Evolutionary conservation across 2,329 filamentous ascomycete species (phyloP).

Genomic region (Teratosphaeria pseudoeucalypti): DNA sequence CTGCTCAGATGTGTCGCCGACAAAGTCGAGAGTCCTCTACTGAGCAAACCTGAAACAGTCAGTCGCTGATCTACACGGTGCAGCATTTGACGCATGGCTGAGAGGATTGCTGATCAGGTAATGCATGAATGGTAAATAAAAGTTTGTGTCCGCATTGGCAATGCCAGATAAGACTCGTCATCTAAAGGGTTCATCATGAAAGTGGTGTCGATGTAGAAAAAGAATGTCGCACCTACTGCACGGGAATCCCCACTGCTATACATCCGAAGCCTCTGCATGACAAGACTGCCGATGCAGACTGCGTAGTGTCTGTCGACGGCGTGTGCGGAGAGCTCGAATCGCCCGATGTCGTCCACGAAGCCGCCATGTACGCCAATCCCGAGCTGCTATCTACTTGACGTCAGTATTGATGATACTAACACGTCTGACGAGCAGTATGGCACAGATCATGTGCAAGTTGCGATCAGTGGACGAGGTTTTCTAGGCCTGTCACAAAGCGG

Average conservation of each 20-base stretch:
- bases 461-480: conserved; percentile 36
- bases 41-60: background rate
- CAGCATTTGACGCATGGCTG: background rate
- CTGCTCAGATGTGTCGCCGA: background rate
- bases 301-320: background rate
- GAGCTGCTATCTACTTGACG: background rate
- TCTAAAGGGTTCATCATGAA: conserved; percentile 27
- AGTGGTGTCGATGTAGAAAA: conserved; percentile 3
- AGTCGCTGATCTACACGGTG: background rate
- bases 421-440: background rate
- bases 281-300: too few relatives aligned
- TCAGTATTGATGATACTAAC: background rate
- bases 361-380: background rate
- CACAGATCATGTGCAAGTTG: background rate
- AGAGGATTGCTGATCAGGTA: conserved; percentile 9
- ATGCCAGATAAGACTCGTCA: conserved; percentile 31
- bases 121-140: conserved; percentile 29
- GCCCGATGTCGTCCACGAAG: conserved; percentile 1
- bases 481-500: conserved; percentile 34
- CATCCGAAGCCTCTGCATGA: background rate
- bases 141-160: conserved; percentile 28
- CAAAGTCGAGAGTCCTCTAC: background rate
- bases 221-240: background rate
- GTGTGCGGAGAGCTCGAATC: background rate
- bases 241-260: background rate